Percentiles rank a stretch among this genome's conserved stretches.
These are phyloP conservation scores for Pseudopediastrum boryanum DNA, from an alignment of 139 green algal genomes.

Conservation along the genomic window DNA sequence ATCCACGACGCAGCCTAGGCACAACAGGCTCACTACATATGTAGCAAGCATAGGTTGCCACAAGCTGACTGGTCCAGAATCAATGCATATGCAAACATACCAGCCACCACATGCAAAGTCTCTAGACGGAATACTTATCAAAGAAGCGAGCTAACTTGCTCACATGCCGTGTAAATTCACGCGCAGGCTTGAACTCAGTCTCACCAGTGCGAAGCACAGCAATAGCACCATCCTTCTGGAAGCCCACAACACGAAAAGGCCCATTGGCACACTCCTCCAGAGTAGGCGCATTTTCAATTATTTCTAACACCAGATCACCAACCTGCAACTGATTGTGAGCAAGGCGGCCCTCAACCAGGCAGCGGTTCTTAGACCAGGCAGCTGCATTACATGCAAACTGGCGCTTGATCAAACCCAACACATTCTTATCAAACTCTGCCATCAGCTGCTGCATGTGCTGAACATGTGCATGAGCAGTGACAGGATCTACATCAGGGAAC, in stretches of 20 bases:
- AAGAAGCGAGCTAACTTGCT: slow-evolving; percentile 1
- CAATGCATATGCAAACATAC: too few relatives aligned
- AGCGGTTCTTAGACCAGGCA: background rate
- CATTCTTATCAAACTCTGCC: background rate
- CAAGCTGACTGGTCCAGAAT: too few relatives aligned
- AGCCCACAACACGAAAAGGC: slow-evolving; percentile 1
- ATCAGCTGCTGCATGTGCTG: background rate
- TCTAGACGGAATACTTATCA: too few relatives aligned
- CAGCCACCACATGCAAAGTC: too few relatives aligned
- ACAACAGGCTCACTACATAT: too few relatives aligned
- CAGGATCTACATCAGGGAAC: background rate
- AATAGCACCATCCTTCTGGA: background rate
- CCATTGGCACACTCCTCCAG: background rate
- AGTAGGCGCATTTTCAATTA: background rate
- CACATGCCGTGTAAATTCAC: slow-evolving; percentile 1
- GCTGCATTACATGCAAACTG: slow-evolving; percentile 14
- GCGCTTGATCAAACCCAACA: background rate
- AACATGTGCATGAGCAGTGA: background rate
- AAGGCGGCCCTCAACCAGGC: background rate
- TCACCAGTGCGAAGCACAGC: background rate
- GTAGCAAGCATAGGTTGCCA: too few relatives aligned
- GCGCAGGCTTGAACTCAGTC: background rate
- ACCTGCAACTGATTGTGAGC: background rate
- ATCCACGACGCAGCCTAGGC: too few relatives aligned
- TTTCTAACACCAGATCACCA: slow-evolving; percentile 20